Percentiles rank a stretch among this genome's conserved stretches.
Evolutionary conservation across 805 yeast species (phyloP).

Genomic region (Teunomyces panamensis): DNA sequence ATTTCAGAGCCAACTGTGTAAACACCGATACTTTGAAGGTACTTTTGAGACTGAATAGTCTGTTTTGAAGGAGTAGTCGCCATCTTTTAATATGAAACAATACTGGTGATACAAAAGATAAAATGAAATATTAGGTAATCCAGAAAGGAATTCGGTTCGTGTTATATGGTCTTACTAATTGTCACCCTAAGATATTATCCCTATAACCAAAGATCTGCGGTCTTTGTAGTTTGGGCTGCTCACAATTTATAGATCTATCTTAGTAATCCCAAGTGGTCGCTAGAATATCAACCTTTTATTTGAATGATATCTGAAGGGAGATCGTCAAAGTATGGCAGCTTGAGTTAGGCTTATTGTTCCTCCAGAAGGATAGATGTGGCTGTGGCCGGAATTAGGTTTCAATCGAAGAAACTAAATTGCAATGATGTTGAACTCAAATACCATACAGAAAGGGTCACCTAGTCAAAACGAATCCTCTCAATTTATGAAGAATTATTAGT

Average conservation of each 20-base stretch:
- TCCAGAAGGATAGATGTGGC: not conserved
- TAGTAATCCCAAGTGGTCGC: not conserved
- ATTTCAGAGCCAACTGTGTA: conserved; percentile 76
- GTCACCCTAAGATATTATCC: too few species aligned
- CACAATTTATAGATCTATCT: not conserved
- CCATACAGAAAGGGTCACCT: not conserved
- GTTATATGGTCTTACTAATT: too few species aligned
- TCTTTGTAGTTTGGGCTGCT: not conserved
- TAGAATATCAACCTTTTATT: not conserved
- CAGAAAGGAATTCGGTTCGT: too few species aligned
- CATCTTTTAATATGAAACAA: not conserved
- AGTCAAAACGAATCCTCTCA: not conserved
- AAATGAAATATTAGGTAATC: too few species aligned
- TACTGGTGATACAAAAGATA: not conserved
- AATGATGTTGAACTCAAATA: not conserved
- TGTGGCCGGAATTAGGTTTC: not conserved
- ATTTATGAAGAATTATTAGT: not conserved
- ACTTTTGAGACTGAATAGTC: not conserved
- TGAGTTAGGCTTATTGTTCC: not conserved
- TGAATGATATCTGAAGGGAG: not conserved
- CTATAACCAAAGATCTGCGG: too few species aligned
- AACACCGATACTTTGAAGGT: conserved; percentile 33
- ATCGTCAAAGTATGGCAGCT: not conserved
- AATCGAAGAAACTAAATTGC: not conserved
- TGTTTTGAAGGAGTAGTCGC: not conserved